phyloP scores from a whole-genome alignment of 176 grass and related monocot species.

The Cenchrus americanus region DNA sequence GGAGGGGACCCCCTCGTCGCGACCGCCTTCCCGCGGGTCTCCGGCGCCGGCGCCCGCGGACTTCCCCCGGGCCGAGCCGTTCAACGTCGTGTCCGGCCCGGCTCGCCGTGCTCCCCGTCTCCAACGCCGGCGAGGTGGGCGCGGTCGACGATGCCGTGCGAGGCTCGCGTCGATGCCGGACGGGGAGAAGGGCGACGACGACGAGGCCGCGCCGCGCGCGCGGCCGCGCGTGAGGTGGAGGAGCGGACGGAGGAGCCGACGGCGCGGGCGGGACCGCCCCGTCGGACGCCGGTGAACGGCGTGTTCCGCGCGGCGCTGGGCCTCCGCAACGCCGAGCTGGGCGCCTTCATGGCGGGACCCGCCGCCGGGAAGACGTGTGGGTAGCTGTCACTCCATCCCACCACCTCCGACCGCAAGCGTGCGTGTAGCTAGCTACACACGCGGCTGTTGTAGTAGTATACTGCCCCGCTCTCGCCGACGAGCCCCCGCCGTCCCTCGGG shows the following conservation, averaged over 20 bases:
- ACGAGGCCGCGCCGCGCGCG: slow-evolving; percentile 34
- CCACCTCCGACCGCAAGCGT: too few relatives aligned
- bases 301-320: slow-evolving; percentile 69
- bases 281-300: slow-evolving; percentile 55
- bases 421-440: neutral
- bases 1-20: neutral
- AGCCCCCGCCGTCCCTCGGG: neutral
- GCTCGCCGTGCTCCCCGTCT: slow-evolving; percentile 17
- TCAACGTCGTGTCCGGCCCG: slow-evolving; percentile 58
- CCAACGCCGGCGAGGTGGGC: slow-evolving; percentile 37
- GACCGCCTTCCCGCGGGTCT: neutral
- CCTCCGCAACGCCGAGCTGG: slow-evolving; percentile 64
- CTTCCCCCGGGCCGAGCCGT: slow-evolving; percentile 62
- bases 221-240: slow-evolving; percentile 50
- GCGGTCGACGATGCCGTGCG: slow-evolving; percentile 52
- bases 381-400: too few relatives aligned
- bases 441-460: slow-evolving; percentile 9
- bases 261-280: slow-evolving; percentile 52
- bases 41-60: slow-evolving; percentile 33
- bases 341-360: slow-evolving; percentile 46
- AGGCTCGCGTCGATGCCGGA: slow-evolving; percentile 39
- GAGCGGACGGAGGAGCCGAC: slow-evolving; percentile 60
- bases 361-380: slow-evolving; percentile 36
- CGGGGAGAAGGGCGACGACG: neutral
- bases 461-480: slow-evolving; percentile 16